Evolutionary conservation across 306 rosid genomes (phyloP), one percentile per base, ranked within the genome.

Genomic region (Gastrolobium bilobum): DNA sequence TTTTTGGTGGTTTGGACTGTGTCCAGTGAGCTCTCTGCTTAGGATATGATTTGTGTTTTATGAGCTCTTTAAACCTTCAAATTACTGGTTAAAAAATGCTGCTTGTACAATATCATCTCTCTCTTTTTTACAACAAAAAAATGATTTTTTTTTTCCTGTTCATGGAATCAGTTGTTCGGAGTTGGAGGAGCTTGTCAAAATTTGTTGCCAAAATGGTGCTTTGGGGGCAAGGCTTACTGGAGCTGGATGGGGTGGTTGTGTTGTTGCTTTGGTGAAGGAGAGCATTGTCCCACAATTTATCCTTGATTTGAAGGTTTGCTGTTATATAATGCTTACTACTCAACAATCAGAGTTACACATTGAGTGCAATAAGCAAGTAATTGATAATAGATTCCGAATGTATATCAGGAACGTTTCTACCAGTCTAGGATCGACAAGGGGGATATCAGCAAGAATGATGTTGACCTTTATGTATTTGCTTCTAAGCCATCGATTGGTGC

Each of bases 201-300:
- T 78, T 33, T 89, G 92, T 62, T 89, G 92, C 40, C 79, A 84
- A 4, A 82, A 87, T 14, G 93, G 92, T n/a, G 99, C 99, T 64
- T 88, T 91, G 6, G 99, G 99, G 80, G 97, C 98, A 59, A 86
- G 99, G 88, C 96, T 95, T 46, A 95, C 99, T 0, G 99, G 99
- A 80, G 99, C 99, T 10, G 99, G 99, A 78, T 95, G 99, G 99
- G 99, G 99, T 71, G 99, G 99, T 52, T 95, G 99, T 68, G 92
- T 96, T 8, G 99, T 95, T 40, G 91, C 96, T 63, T 84, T 95
- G 93, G 99, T 95, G 54, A 95, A 89, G 79, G 99, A 95, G 81
- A 90, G 70, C 88, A 87, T 80, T 31, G 97, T 95, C 63, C 98
- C 99, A 57, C 92, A 91, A 71, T 95, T 89, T 76, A 91, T 95